phyloP scores from a whole-genome alignment of 2,329 filamentous ascomycete species.

The Beauveria medogensis region DNA sequence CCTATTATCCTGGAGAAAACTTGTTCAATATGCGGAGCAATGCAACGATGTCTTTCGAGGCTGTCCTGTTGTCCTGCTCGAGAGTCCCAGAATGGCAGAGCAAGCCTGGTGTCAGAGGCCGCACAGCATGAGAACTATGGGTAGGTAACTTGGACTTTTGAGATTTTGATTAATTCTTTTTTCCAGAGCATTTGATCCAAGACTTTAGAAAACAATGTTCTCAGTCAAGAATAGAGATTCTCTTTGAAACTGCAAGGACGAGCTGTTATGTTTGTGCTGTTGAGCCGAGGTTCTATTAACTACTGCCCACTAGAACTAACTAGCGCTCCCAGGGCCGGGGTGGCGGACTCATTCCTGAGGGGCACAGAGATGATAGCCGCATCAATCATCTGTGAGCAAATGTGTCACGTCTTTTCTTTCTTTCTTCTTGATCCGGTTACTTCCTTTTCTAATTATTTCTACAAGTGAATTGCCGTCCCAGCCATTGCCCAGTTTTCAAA shows the following conservation, averaged over 20 bases:
- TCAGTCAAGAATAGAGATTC: no score
- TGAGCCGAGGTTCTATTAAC: conserved; percentile 6
- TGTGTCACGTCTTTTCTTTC: not conserved
- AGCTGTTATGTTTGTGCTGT: not conserved
- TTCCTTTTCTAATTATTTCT: no score
- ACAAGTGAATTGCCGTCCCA: no score
- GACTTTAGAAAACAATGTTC: no score
- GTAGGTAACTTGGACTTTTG: no score
- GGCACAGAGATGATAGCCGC: not conserved
- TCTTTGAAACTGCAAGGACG: not conserved
- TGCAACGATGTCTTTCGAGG: not conserved
- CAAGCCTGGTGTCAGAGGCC: not conserved
- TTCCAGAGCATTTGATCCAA: no score
- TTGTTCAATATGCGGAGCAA: not conserved
- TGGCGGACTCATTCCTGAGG: not conserved
- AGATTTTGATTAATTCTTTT: no score
- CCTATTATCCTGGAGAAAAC: not conserved
- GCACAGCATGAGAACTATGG: no score
- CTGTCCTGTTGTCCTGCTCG: no score
- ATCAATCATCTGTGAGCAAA: not conserved
- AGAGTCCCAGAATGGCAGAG: no score
- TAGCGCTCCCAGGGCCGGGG: not conserved
- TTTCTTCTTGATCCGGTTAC: not conserved
- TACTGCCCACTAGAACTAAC: not conserved
- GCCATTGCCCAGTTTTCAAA: no score